phyloP scores from a whole-genome alignment of 2,329 filamentous ascomycete species.

The Colletotrichum cuscutae region DNA sequence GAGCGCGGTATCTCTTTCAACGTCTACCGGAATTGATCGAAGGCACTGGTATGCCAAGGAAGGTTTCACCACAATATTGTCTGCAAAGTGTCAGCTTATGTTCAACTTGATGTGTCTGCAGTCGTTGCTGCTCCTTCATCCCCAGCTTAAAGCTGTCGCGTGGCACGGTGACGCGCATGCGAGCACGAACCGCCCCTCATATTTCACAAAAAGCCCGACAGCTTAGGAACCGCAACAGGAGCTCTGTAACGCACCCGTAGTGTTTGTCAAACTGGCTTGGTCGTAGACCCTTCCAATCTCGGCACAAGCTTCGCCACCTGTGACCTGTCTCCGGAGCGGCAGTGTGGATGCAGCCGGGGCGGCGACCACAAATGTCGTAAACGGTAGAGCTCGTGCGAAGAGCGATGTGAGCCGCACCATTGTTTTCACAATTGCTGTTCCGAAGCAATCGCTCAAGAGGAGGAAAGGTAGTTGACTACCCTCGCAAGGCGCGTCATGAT shows the following conservation, averaged over 20 bases:
- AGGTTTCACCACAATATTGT: conserved; percentile 24
- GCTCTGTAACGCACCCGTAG: not conserved
- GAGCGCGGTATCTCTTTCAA: conserved; percentile 27
- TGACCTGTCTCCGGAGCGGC: not conserved
- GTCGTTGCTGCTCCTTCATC: too few relatives aligned
- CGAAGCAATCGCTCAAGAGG: too few relatives aligned
- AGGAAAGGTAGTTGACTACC: too few relatives aligned
- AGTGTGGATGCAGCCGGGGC: not conserved
- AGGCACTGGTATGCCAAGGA: conserved; percentile 36
- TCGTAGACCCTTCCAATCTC: conserved; percentile 13
- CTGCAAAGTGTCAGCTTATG: not conserved
- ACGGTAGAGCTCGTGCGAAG: not conserved
- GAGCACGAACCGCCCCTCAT: too few relatives aligned
- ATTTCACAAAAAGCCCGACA: too few relatives aligned
- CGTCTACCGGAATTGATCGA: conserved; percentile 34
- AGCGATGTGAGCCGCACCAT: conserved; percentile 5
- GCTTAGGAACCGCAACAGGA: too few relatives aligned
- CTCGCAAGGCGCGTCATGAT: not conserved
- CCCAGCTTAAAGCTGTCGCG: too few relatives aligned
- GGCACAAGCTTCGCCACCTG: not conserved
- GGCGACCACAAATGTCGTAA: not conserved
- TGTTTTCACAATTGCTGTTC: not conserved
- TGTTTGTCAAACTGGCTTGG: not conserved
- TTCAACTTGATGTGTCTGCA: too few relatives aligned
- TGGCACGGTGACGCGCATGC: too few relatives aligned